Conservation (phyloP, 2,329 filamentous ascomycete genomes). For the Orbilia blumenaviensis region DNA sequence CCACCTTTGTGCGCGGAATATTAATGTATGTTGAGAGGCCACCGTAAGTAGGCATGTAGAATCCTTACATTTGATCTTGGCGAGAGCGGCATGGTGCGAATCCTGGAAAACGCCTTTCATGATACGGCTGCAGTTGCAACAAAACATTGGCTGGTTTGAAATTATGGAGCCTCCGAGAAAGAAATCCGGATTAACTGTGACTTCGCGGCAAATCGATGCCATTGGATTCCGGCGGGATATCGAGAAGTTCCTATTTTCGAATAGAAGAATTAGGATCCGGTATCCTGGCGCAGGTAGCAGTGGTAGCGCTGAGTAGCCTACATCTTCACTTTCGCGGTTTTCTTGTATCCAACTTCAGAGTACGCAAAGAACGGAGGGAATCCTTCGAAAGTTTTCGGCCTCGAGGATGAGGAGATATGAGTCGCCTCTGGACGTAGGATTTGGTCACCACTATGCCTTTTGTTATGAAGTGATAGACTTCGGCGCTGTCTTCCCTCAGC, state of each 20-base stretch:
- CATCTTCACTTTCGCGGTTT: conserved; percentile 42
- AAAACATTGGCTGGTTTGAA: conserved; percentile 48
- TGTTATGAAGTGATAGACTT: conserved; percentile 21
- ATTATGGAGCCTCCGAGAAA: conserved; percentile 47
- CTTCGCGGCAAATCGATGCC: conserved; percentile 44
- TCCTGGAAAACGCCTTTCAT: conserved; percentile 45
- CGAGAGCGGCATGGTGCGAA: conserved; percentile 28
- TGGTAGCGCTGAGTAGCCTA: not conserved
- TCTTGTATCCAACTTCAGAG: conserved; percentile 38
- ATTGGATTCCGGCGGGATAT: conserved; percentile 51
- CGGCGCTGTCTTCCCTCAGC: conserved; percentile 36
- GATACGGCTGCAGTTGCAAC: conserved; percentile 40
- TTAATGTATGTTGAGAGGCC: not conserved
- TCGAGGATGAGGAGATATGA: conserved; percentile 22
- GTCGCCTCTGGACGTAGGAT: conserved; percentile 37
- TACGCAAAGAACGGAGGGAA: conserved; percentile 44
- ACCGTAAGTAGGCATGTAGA: not conserved
- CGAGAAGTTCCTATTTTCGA: conserved; percentile 38
- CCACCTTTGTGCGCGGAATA: conserved; percentile 10
- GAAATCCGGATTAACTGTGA: conserved; percentile 43
- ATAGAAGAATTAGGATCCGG: not conserved
- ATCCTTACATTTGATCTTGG: conserved; percentile 40
- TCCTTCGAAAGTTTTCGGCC: conserved; percentile 45
- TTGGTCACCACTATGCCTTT: not conserved
- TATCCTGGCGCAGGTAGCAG: not conserved